Base-by-base conservation (phyloP, 257 asterid genomes). In the Fraxinus pennsylvanica region DNA sequence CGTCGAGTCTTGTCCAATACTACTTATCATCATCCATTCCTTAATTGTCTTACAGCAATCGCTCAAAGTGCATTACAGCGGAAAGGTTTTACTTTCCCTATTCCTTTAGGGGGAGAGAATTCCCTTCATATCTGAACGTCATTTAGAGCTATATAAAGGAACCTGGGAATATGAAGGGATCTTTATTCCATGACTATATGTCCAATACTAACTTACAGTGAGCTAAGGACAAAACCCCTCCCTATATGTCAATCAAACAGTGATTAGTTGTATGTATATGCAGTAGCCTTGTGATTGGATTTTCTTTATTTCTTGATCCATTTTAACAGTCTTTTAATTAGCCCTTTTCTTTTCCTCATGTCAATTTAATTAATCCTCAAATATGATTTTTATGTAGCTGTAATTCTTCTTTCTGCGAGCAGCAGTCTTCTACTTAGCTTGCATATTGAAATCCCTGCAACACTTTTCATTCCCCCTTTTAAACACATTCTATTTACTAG, bases 1-100 rank as follows among this genome's bases (percentile, higher is more conserved):
- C 9, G 3, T 15, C 27, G 9, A 19, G 52, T 29, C 63, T 17
- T 15, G 52, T 15, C 3, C 9, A 6, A 10, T 6, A 75, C 13
- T 38, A 41, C 1, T 36, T 45, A 36, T 25, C 27, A 39, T 9
- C 17, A 30, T 38, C 19, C 7, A 3, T 25, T 10, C 15, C 52
- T 38, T 17, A 29, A 13, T 15, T 8, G 61, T 35, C 67, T 39
- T 14, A 3, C 25, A n/a, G 10, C 54, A 13, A 70, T 52, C 65
- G 19, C 10, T 30, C 81, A 27, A 78, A 78, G 72, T 78, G 81
- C 81, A 61, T 57, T 75, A 71, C 81, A 78, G 77, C 77, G 10
- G 67, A 61, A 78, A 78, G 72, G 77, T 38, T 71, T 63, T 27
- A 25, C n/a, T 27, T 63, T 27, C 69, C 19, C 69, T 10, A 9